Evolutionary conservation across 257 asterid genomes (phyloP), one percentile per base, ranked within the genome.

Genomic region (Gynochthodes officinalis): DNA sequence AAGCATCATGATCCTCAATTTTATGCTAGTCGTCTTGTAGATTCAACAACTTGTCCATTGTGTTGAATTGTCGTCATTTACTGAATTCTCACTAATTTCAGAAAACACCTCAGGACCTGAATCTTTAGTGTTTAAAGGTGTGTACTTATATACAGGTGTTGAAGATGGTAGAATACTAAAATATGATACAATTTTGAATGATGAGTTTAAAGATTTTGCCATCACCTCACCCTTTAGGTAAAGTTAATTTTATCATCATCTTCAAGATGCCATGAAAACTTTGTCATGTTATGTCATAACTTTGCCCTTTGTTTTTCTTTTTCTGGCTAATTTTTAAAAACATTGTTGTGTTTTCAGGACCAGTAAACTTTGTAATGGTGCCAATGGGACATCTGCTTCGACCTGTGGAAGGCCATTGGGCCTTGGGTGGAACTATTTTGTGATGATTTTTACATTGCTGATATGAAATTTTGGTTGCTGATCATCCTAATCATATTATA

Each of bases 161-260:
- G 79, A 53, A 23, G 92, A 86, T 67, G 95, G 92, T 37, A 80
- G 90, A 52, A 62, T 89, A 40, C n/a, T n/a, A n/a, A n/a, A n/a
- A n/a, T n/a, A n/a, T n/a, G n/a, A n/a, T 79, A 2, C 35, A 32
- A 5, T 6, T 30, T n/a, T n/a, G n/a, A n/a, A n/a, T n/a, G n/a
- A n/a, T 25, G 78, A 75, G 5, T 89, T 86, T 50, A 39, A 59
- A 3, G 85, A 82, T 25, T 88, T 84, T 39, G 91, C 90, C 30
- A 68, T 70, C 67, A 86, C 89, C 28, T 63, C 86, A 33, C 80
- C 85, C 28, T 75, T 75, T 5, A 82, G 90, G 87, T 87, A 79
- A n/a, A n/a, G n/a, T n/a, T n/a, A n/a, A n/a, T n/a, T n/a, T n/a
- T n/a, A n/a, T n/a, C n/a, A n/a, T n/a, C n/a, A n/a, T n/a, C n/a